These are phyloP conservation scores for Coemansia sp. DNA, from an alignment of 192 early-diverging fungal species.

Conservation along the genomic window DNA sequence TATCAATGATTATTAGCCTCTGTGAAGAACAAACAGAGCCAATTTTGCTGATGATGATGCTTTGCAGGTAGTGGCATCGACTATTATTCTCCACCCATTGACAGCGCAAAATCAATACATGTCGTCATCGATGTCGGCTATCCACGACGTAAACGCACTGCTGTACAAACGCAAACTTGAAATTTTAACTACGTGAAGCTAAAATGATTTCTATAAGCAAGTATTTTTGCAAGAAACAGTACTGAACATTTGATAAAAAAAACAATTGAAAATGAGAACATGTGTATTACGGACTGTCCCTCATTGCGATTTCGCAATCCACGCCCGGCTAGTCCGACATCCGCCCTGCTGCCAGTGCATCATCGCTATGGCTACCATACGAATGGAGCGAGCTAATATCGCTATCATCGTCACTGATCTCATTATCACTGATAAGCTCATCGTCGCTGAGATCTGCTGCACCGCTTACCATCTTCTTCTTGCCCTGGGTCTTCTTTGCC, in stretches of 20 bases:
- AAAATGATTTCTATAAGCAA: no score
- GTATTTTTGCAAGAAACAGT: not conserved
- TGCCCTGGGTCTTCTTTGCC: conserved; percentile 1
- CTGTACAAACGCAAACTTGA: no score
- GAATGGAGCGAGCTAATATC: conserved; percentile 78
- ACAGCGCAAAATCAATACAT: no score
- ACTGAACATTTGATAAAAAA: conserved; percentile 5
- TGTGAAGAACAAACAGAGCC: no score
- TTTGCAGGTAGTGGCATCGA: no score
- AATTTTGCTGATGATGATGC: no score
- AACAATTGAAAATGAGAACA: not conserved
- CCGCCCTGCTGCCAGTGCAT: conserved; percentile 68
- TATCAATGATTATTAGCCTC: no score
- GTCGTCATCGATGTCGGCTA: no score
- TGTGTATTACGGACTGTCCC: conserved; percentile 1
- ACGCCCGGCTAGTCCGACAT: conserved; percentile 53
- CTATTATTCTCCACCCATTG: no score
- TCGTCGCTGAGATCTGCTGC: not conserved
- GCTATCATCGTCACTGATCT: conserved; percentile 41
- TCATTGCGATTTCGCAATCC: not conserved
- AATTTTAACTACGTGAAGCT: no score
- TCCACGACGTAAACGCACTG: no score
- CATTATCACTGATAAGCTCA: conserved; percentile 44
- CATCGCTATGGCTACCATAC: conserved; percentile 76
- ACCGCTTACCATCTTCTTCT: conserved; percentile 53